Conservation (phyloP, 23 red algal genomes). For the Gracilaria caudata region DNA sequence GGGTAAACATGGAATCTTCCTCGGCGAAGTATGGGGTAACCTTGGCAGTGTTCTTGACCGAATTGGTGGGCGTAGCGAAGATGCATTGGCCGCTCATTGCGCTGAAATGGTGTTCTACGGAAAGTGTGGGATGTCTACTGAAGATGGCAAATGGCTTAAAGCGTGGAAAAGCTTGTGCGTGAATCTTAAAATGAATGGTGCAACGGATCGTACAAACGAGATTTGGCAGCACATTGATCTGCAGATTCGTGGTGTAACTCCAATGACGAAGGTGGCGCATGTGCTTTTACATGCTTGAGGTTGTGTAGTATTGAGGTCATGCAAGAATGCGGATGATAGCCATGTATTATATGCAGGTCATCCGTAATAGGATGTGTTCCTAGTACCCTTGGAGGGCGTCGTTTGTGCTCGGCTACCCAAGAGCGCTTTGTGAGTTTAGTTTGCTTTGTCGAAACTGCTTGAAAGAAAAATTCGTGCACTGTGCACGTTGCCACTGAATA, state of each 20-base stretch:
- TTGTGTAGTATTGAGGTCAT: no score
- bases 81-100: slow-evolving; percentile 52
- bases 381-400: no score
- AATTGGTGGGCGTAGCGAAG: slow-evolving; percentile 24
- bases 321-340: no score
- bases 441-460: no score
- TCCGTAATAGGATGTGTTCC: no score
- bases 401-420: no score
- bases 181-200: slow-evolving; percentile 44
- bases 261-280: slow-evolving; percentile 50
- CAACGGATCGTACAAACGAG: slow-evolving; percentile 35
- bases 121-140: slow-evolving; percentile 46
- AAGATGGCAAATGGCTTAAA: slow-evolving; percentile 65
- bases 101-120: slow-evolving; percentile 60
- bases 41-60: slow-evolving; percentile 63
- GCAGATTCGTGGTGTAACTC: slow-evolving; percentile 60
- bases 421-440: no score
- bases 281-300: not conserved
- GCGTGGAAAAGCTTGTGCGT: slow-evolving; percentile 67
- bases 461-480: no score
- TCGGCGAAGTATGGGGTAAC: slow-evolving; percentile 72
- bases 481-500: no score
- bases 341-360: no score
- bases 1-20: slow-evolving; percentile 31
- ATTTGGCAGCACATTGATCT: slow-evolving; percentile 66